Conservation (phyloP, 768 basidiomycete species). For the Rhodosporidiobolus odoratus region DNA sequence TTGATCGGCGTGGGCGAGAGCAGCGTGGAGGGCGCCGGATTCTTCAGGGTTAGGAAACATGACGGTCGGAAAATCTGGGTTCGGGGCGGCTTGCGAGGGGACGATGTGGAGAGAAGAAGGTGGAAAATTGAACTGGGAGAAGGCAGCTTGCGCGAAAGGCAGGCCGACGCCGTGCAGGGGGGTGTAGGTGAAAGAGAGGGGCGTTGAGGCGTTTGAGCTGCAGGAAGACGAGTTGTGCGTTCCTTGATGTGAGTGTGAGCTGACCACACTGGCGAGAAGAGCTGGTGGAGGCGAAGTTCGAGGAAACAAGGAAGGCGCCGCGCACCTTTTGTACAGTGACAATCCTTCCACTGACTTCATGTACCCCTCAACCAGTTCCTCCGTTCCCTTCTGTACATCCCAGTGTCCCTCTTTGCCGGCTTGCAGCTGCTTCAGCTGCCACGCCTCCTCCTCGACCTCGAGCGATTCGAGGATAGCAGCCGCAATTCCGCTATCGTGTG, state of each 20-base stretch:
- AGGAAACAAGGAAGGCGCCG: background rate
- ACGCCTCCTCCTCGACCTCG: conserved; percentile 51
- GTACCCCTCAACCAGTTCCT: conserved; percentile 59
- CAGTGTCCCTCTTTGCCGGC: conserved; percentile 33
- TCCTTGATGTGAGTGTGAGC: too few species aligned
- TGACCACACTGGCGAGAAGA: background rate
- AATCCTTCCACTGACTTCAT: conserved; percentile 50
- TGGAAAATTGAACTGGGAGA: conserved; percentile 59
- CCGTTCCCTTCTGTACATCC: conserved; percentile 52
- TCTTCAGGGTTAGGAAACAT: conserved; percentile 86
- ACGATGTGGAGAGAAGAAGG: conserved; percentile 55
- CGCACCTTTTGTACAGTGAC: conserved; percentile 1
- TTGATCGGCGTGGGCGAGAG: conserved; percentile 59
- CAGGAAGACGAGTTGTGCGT: too few species aligned
- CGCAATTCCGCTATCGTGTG: conserved; percentile 75
- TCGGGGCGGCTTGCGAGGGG: conserved; percentile 62
- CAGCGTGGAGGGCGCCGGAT: conserved; percentile 64
- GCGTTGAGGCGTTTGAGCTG: conserved; percentile 46
- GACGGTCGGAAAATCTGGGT: conserved; percentile 82
- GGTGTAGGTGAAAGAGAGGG: conserved; percentile 70
- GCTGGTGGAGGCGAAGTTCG: background rate
- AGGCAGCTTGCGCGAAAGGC: conserved; percentile 57
- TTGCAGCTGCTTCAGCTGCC: conserved; percentile 48
- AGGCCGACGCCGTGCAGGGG: conserved; percentile 88
- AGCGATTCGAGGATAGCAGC: conserved; percentile 60